These are phyloP conservation scores for Hura crepitans DNA, from an alignment of 441 rosid species.

Conservation along the genomic window DNA sequence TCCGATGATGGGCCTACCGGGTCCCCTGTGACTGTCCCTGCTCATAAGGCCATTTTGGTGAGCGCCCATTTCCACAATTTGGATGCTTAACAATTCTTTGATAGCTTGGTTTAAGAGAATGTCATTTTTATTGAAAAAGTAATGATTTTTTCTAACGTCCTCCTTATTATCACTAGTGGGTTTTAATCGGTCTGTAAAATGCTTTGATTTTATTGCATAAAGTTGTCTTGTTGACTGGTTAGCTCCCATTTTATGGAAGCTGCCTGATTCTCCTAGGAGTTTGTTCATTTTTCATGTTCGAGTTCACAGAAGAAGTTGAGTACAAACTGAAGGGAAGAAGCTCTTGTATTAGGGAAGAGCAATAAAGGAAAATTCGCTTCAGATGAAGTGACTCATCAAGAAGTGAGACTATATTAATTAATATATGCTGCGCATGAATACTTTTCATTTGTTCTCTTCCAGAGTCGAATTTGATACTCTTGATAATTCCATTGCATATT, in stretches of 20 bases:
- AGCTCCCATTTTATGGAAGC: background rate
- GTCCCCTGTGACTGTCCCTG: constrained; percentile 50
- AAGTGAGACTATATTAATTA: background rate
- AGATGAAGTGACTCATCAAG: background rate
- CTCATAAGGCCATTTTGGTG: constrained; percentile 70
- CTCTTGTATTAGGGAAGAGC: too few species aligned
- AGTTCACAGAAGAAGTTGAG: background rate
- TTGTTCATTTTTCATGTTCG: background rate
- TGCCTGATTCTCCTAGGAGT: too few species aligned
- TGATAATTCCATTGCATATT: background rate
- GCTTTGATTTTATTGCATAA: background rate
- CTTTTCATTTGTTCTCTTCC: background rate
- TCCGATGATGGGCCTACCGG: constrained; percentile 38
- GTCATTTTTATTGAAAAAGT: background rate
- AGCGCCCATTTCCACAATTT: constrained; percentile 17
- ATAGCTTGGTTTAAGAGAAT: background rate
- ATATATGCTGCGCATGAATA: background rate
- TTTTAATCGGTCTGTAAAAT: background rate
- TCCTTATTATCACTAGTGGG: background rate
- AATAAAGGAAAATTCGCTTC: background rate
- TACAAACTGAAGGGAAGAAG: background rate
- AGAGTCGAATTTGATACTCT: background rate
- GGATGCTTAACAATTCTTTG: background rate
- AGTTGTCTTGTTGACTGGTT: background rate
- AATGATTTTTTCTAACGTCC: too few species aligned